Conservation (phyloP, 805 yeast genomes). For the Yueomyces sp. region DNA sequence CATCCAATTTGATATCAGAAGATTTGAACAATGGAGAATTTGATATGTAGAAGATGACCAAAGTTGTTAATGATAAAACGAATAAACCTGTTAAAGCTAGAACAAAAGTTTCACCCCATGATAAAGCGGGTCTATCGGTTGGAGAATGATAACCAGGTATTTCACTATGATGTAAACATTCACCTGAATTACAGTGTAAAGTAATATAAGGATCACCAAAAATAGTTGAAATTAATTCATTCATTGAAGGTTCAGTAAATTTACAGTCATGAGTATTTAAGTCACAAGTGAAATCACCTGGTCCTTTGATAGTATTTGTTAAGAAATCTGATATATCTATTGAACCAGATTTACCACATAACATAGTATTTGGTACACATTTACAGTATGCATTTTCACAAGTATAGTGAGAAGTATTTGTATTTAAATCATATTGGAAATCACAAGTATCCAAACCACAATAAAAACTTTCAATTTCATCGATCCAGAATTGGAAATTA, state of each 20-base stretch:
- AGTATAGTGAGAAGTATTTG: conserved; percentile 60
- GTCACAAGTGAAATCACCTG: conserved; percentile 84
- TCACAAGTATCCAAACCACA: conserved; percentile 72
- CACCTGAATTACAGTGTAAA: conserved; percentile 70
- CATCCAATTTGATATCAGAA: conserved; percentile 15
- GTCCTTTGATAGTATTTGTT: conserved; percentile 81
- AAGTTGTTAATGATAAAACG: conserved; percentile 19
- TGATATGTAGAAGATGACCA: conserved; percentile 33
- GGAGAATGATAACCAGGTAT: conserved; percentile 84
- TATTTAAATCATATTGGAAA: conserved; percentile 45
- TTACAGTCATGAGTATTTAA: conserved; percentile 45
- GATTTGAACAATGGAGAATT: conserved; percentile 47
- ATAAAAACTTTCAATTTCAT: conserved; percentile 74
- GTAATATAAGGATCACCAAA: conserved; percentile 93
- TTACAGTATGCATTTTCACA: conserved; percentile 74
- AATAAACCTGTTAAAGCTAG: conserved; percentile 28
- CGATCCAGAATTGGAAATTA: conserved; percentile 95
- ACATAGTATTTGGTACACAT: conserved; percentile 83
- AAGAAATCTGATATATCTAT: conserved; percentile 90
- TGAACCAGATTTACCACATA: conserved; percentile 90
- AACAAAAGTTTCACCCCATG: conserved; percentile 30
- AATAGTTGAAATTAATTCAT: conserved; percentile 74
- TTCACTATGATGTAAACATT: conserved; percentile 84
- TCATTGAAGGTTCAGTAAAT: conserved; percentile 93
- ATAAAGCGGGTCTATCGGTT: conserved; percentile 18